A percentile compares a stretch with the other conserved stretches of the same genome.
These are phyloP conservation scores for Populus alba DNA, from an alignment of 345 rosid genomes.

Conservation along the genomic window DNA sequence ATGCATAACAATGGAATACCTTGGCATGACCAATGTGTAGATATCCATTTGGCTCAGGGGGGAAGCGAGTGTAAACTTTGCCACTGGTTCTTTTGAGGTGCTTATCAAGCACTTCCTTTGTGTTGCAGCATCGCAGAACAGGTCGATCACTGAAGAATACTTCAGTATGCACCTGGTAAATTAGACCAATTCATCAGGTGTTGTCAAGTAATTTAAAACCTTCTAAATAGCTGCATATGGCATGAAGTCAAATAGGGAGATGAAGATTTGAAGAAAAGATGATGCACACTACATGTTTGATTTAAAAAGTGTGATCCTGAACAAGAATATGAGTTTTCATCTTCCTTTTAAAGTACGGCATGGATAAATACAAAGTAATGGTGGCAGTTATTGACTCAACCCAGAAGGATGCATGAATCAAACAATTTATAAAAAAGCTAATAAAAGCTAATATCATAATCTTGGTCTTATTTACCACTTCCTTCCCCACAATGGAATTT, in stretches of 20 bases:
- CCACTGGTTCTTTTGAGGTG: conserved; percentile 77
- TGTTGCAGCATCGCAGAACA: conserved; percentile 80
- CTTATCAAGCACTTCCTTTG: conserved; percentile 70
- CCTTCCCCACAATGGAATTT: neutral
- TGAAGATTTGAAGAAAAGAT: neutral
- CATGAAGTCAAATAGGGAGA: neutral
- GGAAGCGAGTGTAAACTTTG: conserved; percentile 78
- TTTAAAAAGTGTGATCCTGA: neutral
- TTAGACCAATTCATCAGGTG: neutral
- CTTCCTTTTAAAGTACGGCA: neutral
- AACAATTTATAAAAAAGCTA: neutral
- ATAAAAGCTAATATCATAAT: neutral
- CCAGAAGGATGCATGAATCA: neutral
- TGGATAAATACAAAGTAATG: neutral
- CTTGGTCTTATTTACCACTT: neutral
- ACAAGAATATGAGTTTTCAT: neutral
- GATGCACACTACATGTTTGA: neutral
- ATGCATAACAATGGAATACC: conserved; percentile 35
- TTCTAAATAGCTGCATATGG: neutral
- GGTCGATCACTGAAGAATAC: conserved; percentile 68
- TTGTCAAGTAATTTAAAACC: neutral
- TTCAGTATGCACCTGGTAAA: conserved; percentile 77
- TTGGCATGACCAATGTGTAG: conserved; percentile 98
- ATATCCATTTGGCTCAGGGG: conserved; percentile 99
- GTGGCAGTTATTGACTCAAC: neutral